Evolutionary conservation across 805 yeast genomes (phyloP).

Genomic region (Candida stauntonica): DNA sequence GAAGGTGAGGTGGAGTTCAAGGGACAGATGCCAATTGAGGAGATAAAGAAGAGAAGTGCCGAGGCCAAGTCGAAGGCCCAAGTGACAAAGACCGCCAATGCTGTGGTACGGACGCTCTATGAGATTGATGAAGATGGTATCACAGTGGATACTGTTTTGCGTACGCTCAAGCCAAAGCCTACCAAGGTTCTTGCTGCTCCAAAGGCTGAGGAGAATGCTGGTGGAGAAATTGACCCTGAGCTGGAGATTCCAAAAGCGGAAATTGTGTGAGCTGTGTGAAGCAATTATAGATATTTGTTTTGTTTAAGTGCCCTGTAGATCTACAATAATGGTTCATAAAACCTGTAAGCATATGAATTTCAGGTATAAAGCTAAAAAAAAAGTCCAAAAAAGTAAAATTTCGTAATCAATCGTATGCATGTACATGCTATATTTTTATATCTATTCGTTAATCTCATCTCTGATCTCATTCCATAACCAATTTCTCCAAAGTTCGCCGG

Average conservation of each 20-base stretch:
- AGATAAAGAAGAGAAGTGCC: constrained; percentile 17
- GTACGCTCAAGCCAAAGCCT: constrained; percentile 25
- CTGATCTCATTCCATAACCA: constrained; percentile 65
- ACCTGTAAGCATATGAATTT: too few relatives aligned
- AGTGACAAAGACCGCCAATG: constrained; percentile 15
- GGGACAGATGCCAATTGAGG: constrained; percentile 21
- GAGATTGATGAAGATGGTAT: constrained; percentile 26
- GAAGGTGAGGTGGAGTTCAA: constrained; percentile 28
- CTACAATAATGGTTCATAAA: too few relatives aligned
- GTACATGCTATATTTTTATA: too few relatives aligned
- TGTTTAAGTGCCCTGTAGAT: too few relatives aligned
- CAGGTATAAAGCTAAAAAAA: neutral
- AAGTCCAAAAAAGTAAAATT: neutral
- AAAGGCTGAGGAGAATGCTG: constrained; percentile 28
- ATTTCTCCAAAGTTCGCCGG: constrained; percentile 85
- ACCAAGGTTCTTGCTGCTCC: constrained; percentile 26
- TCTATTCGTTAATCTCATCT: constrained; percentile 32
- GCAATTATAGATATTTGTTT: neutral
- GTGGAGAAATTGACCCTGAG: constrained; percentile 30
- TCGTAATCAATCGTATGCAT: neutral
- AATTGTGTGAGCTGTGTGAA: too few relatives aligned
- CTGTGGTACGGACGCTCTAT: constrained; percentile 22
- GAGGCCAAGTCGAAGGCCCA: constrained; percentile 12
- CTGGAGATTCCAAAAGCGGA: neutral
- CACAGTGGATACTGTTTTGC: constrained; percentile 26